These are phyloP conservation scores for Sclerospora graminicola DNA, from an alignment of 352 stramenopile genomes.

Conservation along the genomic window DNA sequence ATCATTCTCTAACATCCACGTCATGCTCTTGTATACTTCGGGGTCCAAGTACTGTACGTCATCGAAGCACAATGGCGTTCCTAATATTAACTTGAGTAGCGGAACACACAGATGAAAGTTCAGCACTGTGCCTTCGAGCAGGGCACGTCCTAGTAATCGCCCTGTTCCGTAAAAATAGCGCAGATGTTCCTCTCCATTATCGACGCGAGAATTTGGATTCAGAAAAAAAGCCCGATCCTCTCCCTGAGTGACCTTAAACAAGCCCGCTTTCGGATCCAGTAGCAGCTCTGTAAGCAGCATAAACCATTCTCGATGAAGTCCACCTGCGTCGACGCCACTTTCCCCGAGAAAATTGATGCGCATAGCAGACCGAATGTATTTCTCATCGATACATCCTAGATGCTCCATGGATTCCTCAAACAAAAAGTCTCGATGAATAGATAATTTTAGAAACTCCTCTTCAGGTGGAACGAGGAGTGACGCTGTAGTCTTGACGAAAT, in stretches of 20 bases:
- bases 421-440: constrained; percentile 37
- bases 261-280: constrained; percentile 27
- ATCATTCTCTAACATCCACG: constrained; percentile 57
- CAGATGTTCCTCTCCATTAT: constrained; percentile 59
- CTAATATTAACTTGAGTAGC: too few relatives aligned
- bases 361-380: constrained; percentile 48
- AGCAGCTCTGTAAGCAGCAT: constrained; percentile 61
- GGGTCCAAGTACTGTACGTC: constrained; percentile 88
- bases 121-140: constrained; percentile 89
- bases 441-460: too few relatives aligned
- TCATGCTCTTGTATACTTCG: constrained; percentile 44
- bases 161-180: constrained; percentile 51
- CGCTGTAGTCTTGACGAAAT: too few relatives aligned
- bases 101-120: constrained; percentile 90
- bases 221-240: constrained; percentile 51
- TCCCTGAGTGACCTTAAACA: constrained; percentile 44
- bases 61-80: constrained; percentile 87
- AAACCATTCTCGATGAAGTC: constrained; percentile 85
- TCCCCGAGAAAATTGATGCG: constrained; percentile 78
- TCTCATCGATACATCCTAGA: constrained; percentile 39
- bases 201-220: constrained; percentile 47
- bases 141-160: constrained; percentile 41
- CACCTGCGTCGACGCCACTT: constrained; percentile 75
- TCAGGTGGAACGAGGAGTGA: too few relatives aligned
- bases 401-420: constrained; percentile 60